These are phyloP conservation scores for Termitomyces sp. DNA, from an alignment of 1,284 basidiomycete genomes.

Conservation along the genomic window DNA sequence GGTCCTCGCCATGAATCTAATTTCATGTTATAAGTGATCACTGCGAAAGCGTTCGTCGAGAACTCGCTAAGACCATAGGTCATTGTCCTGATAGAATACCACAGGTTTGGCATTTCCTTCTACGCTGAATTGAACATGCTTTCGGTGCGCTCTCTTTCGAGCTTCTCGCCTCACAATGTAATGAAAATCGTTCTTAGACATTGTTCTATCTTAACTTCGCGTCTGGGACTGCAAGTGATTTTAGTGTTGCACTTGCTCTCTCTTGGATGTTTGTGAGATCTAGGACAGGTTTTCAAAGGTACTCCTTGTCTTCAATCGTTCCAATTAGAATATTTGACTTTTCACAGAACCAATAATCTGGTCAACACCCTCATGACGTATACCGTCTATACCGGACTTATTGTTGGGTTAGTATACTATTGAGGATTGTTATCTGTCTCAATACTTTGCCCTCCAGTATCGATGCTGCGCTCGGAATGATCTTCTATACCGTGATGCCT, in stretches of 20 bases:
- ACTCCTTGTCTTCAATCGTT: neutral
- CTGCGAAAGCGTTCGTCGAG: constrained; percentile 36
- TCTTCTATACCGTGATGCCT: constrained; percentile 44
- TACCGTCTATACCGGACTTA: constrained; percentile 43
- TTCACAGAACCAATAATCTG: constrained; percentile 39
- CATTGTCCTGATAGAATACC: neutral
- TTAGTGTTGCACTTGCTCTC: constrained; percentile 38
- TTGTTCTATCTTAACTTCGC: constrained; percentile 41
- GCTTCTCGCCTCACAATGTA: neutral
- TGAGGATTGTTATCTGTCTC: neutral
- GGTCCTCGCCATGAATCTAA: neutral
- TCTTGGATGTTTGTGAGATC: constrained; percentile 37
- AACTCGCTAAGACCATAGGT: neutral
- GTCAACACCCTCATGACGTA: constrained; percentile 41
- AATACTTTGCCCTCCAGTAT: constrained; percentile 27
- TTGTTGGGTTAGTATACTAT: constrained; percentile 44
- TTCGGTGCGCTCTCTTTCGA: constrained; percentile 26
- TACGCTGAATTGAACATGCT: constrained; percentile 31
- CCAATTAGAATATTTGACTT: neutral
- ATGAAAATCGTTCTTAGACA: constrained; percentile 23
- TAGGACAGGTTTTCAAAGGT: constrained; percentile 41
- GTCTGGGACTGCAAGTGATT: constrained; percentile 36
- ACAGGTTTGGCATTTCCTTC: constrained; percentile 32
- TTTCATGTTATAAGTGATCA: constrained; percentile 33
- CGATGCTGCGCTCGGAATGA: constrained; percentile 40